Conservation (phyloP, 73 alveolate species). For the Paramecium biaurelia region DNA sequence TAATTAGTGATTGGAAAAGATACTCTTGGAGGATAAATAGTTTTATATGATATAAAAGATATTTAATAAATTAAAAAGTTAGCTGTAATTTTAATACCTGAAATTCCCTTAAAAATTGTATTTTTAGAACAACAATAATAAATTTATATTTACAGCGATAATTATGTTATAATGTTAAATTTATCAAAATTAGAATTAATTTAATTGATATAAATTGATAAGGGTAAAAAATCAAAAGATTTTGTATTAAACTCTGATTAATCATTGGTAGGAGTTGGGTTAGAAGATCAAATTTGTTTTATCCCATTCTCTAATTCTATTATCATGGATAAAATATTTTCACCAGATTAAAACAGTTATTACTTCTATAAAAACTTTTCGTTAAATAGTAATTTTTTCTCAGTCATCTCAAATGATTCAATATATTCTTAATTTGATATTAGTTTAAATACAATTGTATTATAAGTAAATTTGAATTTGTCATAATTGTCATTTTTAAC, state of each 20-base stretch:
- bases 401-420: not conserved
- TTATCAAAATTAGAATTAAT: not conserved
- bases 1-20: not conserved
- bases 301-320: not conserved
- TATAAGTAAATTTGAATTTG: not conserved
- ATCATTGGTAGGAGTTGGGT: not conserved
- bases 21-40: not conserved
- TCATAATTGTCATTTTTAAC: not conserved
- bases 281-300: not conserved
- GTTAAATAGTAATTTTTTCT: not conserved
- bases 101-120: not conserved
- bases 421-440: not conserved
- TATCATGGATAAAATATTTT: not conserved
- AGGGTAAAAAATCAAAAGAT: not conserved
- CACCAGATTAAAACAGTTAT: not conserved
- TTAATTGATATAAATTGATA: not conserved
- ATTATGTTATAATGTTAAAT: not conserved
- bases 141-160: not conserved
- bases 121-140: not conserved
- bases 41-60: not conserved
- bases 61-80: not conserved
- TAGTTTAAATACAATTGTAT: no score
- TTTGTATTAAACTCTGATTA: not conserved
- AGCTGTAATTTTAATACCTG: not conserved
- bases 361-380: not conserved